A percentile compares a stretch with the other conserved stretches of the same genome.
phyloP scores from a whole-genome alignment of 2,329 filamentous ascomycete genomes.

The Chrysosporium keratinophilum region DNA sequence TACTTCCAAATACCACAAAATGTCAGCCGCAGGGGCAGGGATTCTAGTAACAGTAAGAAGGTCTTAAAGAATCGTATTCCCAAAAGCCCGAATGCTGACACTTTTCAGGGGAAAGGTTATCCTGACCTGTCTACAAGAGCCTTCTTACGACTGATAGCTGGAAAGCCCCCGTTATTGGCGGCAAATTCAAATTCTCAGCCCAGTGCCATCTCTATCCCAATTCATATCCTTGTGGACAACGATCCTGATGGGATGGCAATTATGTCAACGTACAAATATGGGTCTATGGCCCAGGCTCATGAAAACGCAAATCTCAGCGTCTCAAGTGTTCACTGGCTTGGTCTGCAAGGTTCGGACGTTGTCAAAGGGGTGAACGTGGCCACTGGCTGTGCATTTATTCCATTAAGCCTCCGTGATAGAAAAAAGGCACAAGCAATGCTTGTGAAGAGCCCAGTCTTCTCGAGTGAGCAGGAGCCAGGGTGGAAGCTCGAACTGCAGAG shows the following conservation, averaged over 20 bases:
- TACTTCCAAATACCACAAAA: slow-evolving; percentile 38
- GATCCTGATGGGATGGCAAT: slow-evolving; percentile 56
- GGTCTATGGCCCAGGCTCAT: slow-evolving; percentile 46
- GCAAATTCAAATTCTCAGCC: slow-evolving; percentile 17
- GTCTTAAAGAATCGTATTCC: not conserved
- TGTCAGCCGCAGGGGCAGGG: slow-evolving; percentile 35
- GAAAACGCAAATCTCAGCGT: slow-evolving; percentile 42
- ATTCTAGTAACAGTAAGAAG: slow-evolving; percentile 47
- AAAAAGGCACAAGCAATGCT: slow-evolving; percentile 47
- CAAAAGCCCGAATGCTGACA: not conserved
- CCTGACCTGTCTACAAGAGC: slow-evolving; percentile 50
- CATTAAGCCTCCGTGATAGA: slow-evolving; percentile 45
- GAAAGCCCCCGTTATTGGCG: slow-evolving; percentile 2
- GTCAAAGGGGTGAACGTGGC: slow-evolving; percentile 20
- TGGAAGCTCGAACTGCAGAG: slow-evolving; percentile 46
- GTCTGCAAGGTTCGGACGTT: slow-evolving; percentile 39
- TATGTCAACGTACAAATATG: slow-evolving; percentile 53
- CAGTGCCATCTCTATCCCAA: slow-evolving; percentile 26
- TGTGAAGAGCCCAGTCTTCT: slow-evolving; percentile 33
- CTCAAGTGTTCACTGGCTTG: slow-evolving; percentile 47
- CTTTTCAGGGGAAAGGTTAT: slow-evolving; percentile 51
- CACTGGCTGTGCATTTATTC: slow-evolving; percentile 30
- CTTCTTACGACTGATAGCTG: slow-evolving; percentile 41
- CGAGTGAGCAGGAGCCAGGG: slow-evolving; percentile 33
- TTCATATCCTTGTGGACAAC: slow-evolving; percentile 48